phyloP scores from a whole-genome alignment of 352 stramenopile species.

The Globisporangium uncinulatum region DNA sequence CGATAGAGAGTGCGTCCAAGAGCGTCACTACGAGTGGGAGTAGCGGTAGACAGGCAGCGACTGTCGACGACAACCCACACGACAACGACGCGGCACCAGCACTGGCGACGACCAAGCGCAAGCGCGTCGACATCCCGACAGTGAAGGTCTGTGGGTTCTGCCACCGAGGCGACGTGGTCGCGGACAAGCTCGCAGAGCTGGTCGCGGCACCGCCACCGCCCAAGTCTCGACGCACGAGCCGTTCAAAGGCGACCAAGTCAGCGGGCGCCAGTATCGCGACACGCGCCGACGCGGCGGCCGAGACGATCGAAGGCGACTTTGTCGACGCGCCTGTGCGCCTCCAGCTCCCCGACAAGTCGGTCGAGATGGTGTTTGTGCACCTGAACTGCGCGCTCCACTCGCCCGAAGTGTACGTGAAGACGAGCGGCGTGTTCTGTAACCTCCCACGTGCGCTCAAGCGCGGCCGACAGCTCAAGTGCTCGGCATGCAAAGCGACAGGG shows the following conservation, averaged over 20 bases:
- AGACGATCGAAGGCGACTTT: constrained; percentile 57
- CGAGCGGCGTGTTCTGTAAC: constrained; percentile 78
- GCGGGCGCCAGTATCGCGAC: constrained; percentile 8
- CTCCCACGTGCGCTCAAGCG: constrained; percentile 70
- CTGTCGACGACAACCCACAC: constrained; percentile 20
- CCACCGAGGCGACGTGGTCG: constrained; percentile 36
- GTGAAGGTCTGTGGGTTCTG: constrained; percentile 59
- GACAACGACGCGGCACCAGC: constrained; percentile 8
- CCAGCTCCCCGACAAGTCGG: constrained; percentile 58
- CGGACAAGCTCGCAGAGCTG: constrained; percentile 8
- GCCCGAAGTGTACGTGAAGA: constrained; percentile 76
- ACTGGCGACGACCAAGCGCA: constrained; percentile 8
- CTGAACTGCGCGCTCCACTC: constrained; percentile 82
- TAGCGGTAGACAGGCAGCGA: constrained; percentile 5
- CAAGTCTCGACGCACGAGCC: constrained; percentile 13
- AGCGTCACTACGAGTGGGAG: background rate
- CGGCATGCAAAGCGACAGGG: constrained; percentile 52
- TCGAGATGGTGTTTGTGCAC: constrained; percentile 68
- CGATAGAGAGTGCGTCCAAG: background rate
- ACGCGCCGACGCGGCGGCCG: constrained; percentile 7
- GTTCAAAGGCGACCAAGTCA: constrained; percentile 11
- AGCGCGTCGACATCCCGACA: constrained; percentile 5
- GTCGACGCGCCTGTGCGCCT: constrained; percentile 70
- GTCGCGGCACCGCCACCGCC: constrained; percentile 3
- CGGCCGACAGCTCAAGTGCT: constrained; percentile 72